Evolutionary conservation across 2,329 filamentous ascomycete species (phyloP).

Genomic region (Pseudocercospora pini-densiflorae): DNA sequence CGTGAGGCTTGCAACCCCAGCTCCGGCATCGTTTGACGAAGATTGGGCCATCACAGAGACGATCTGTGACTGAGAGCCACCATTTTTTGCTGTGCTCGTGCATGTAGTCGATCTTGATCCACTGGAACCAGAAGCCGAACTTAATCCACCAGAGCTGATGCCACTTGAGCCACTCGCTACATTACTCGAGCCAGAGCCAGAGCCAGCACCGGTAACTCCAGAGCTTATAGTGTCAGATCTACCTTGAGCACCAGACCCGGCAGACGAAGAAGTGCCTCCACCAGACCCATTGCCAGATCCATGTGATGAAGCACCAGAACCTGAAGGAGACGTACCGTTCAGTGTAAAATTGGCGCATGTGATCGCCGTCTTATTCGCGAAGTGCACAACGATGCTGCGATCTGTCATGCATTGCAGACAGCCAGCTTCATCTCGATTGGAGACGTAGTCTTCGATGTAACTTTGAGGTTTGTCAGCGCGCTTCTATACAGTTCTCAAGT

Average conservation of each 20-base stretch:
- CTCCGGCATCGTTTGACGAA: neutral
- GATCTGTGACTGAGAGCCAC: neutral
- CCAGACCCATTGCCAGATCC: constrained; percentile 16
- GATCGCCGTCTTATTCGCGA: constrained; percentile 57
- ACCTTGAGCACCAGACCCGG: neutral
- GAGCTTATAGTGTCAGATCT: neutral
- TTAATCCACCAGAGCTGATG: neutral
- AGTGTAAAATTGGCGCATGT: constrained; percentile 61
- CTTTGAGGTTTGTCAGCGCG: constrained; percentile 33
- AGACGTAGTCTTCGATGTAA: constrained; percentile 56
- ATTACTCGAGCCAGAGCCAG: neutral
- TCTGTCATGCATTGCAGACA: constrained; percentile 37
- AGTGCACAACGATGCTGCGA: constrained; percentile 60
- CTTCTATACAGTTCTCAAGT: neutral
- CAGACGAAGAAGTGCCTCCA: neutral
- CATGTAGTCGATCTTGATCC: constrained; percentile 3
- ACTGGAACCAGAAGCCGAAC: neutral
- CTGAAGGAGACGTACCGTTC: constrained; percentile 23
- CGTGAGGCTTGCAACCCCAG: neutral
- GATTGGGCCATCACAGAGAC: neutral
- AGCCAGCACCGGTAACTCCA: constrained; percentile 1
- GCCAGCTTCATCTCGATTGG: constrained; percentile 31
- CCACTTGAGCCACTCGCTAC: neutral
- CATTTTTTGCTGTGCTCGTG: neutral
- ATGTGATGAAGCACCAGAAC: constrained; percentile 15